phyloP scores from a whole-genome alignment of 148 eudicot genomes.

The Limonium bicolor region DNA sequence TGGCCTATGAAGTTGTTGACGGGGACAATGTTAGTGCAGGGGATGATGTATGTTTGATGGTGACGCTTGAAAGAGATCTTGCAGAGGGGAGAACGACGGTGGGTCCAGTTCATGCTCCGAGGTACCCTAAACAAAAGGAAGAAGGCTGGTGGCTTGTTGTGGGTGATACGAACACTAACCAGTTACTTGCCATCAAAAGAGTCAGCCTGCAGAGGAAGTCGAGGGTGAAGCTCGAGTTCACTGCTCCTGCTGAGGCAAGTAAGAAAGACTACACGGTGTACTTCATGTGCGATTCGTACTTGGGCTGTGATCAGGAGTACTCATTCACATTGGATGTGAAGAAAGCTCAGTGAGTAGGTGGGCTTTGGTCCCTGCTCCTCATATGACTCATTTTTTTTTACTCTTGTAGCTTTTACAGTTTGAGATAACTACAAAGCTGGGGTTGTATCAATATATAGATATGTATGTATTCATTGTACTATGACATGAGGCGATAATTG shows the following conservation, averaged over 20 bases:
- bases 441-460: no score
- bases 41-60: constrained; percentile 36
- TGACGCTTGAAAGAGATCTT: constrained; percentile 60
- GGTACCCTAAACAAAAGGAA: constrained; percentile 68
- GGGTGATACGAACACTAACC: constrained; percentile 59
- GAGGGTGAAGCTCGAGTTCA: constrained; percentile 40
- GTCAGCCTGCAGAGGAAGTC: constrained; percentile 63
- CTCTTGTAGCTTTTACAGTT: no score
- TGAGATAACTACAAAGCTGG: no score
- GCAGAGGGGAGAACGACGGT: constrained; percentile 45
- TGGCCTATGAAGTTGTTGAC: constrained; percentile 41
- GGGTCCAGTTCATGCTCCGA: constrained; percentile 57
- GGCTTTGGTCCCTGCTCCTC: no score
- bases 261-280: neutral
- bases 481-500: no score
- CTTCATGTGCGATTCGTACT: constrained; percentile 3
- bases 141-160: constrained; percentile 93
- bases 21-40: constrained; percentile 35
- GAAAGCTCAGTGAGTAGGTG: no score
- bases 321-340: neutral
- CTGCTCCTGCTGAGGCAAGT: constrained; percentile 1
- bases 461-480: no score
- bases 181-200: constrained; percentile 74
- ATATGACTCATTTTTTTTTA: no score
- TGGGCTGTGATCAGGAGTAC: constrained; percentile 4